Conservation (phyloP, 169 alveolate genomes). For the Eimeria falciformis region DNA sequence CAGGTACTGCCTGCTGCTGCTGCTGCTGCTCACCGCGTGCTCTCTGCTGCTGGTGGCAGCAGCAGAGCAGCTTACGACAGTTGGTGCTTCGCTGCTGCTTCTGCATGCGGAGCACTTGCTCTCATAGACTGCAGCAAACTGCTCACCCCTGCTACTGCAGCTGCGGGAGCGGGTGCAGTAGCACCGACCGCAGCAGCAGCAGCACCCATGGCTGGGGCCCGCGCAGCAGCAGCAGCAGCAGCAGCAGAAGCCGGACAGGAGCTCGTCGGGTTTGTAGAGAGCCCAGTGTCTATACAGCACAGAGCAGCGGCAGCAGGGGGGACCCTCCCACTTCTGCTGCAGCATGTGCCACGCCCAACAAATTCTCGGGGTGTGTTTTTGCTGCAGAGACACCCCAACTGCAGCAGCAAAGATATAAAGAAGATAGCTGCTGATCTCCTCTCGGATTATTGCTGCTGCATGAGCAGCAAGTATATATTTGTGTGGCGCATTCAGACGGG, state of each 20-base stretch:
- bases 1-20: constrained; percentile 51
- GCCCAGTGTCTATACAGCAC: constrained; percentile 58
- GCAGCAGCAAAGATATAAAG: constrained; percentile 10
- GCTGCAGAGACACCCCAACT: constrained; percentile 60
- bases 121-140: constrained; percentile 72
- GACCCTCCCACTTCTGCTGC: constrained; percentile 37
- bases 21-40: constrained; percentile 27
- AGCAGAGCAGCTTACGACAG: constrained; percentile 64
- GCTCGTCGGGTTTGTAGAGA: constrained; percentile 57
- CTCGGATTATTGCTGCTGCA: constrained; percentile 65
- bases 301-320: constrained; percentile 64
- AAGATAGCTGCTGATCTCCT: constrained; percentile 60
- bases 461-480: constrained; percentile 13
- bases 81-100: constrained; percentile 67
- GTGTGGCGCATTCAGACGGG: constrained; percentile 70
- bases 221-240: constrained; percentile 31
- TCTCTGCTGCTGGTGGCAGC: constrained; percentile 64
- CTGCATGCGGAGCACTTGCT: constrained; percentile 20
- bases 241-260: constrained; percentile 1
- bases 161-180: constrained; percentile 29
- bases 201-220: neutral
- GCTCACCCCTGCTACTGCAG: constrained; percentile 66
- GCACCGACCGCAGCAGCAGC: constrained; percentile 1
- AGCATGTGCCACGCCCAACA: constrained; percentile 65
- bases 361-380: constrained; percentile 57